Conservation (phyloP, 139 green algal genomes). For the Chlamydomonas incerta region DNA sequence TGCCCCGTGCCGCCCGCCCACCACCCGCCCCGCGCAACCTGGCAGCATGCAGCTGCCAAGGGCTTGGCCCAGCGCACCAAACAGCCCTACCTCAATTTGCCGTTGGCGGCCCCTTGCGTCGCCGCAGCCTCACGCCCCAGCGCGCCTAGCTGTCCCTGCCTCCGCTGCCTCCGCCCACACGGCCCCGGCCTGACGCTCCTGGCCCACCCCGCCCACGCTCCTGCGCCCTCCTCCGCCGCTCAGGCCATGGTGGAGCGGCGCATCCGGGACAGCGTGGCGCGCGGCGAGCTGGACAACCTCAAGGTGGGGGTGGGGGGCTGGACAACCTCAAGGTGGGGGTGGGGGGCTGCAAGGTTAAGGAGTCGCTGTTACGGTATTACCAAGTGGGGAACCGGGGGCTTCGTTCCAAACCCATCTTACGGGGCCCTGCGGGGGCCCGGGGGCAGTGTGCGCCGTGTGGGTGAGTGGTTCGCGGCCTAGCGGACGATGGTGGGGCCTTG, state of each 20-base stretch:
- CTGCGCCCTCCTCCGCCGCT: no score
- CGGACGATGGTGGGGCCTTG: background rate
- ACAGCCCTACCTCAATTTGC: background rate
- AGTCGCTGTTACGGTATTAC: no score
- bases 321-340: background rate
- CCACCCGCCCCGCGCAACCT: no score
- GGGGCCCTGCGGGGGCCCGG: background rate
- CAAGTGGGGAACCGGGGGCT: no score
- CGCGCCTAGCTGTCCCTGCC: background rate
- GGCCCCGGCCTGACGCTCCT: no score
- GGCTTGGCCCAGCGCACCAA: background rate
- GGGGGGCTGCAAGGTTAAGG: no score
- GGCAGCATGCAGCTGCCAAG: background rate
- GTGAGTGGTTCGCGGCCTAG: background rate
- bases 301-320: no score
- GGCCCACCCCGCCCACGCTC: no score
- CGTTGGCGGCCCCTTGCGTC: background rate
- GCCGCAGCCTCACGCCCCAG: no score
- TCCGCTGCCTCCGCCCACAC: background rate
- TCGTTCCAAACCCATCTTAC: no score
- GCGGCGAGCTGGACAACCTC: background rate
- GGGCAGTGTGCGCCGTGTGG: no score
- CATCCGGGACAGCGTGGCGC: background rate
- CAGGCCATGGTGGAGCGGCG: background rate
- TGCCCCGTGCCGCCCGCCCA: no score